Evolutionary conservation across 495 filamentous ascomycete species (phyloP).

Genomic region (Pyrenula aspistea): DNA sequence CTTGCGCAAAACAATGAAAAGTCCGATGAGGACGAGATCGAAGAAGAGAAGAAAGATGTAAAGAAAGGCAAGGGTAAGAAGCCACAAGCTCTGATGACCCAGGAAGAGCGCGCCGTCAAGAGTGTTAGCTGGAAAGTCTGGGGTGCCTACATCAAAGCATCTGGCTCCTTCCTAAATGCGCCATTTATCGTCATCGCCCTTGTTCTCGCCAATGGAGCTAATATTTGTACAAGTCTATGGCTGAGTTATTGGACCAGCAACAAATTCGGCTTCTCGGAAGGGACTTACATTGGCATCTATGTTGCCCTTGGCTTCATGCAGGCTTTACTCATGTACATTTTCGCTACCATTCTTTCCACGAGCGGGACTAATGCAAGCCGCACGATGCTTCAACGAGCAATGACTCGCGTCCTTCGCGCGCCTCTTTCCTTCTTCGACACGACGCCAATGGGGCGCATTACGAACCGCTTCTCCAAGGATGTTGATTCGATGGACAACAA

Average conservation of each 20-base stretch:
- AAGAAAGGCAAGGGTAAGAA: constrained; percentile 52
- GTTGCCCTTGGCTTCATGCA: constrained; percentile 61
- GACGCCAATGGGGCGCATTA: constrained; percentile 90
- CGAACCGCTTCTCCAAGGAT: constrained; percentile 93
- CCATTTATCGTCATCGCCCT: constrained; percentile 54
- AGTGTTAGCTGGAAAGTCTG: constrained; percentile 80
- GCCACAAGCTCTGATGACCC: constrained; percentile 66
- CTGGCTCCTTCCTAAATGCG: constrained; percentile 61
- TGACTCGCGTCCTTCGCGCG: constrained; percentile 68
- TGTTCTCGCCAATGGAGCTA: constrained; percentile 60
- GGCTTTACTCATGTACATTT: constrained; percentile 68
- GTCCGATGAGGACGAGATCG: constrained; percentile 28
- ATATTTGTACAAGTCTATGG: constrained; percentile 83
- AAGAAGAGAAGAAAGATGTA: constrained; percentile 32
- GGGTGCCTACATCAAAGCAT: constrained; percentile 64
- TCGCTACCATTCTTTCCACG: constrained; percentile 49
- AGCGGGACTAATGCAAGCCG: constrained; percentile 66
- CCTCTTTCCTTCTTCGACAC: constrained; percentile 98
- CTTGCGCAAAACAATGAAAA: constrained; percentile 34
- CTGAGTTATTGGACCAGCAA: constrained; percentile 82
- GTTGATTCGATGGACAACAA: constrained; percentile 94
- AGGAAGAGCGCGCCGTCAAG: constrained; percentile 74
- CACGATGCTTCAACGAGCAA: constrained; percentile 72
- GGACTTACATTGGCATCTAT: constrained; percentile 78
- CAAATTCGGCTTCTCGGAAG: constrained; percentile 44